These are phyloP conservation scores for Colletotrichum sansevieriae DNA, from an alignment of 2,329 filamentous ascomycete species.

Conservation along the genomic window DNA sequence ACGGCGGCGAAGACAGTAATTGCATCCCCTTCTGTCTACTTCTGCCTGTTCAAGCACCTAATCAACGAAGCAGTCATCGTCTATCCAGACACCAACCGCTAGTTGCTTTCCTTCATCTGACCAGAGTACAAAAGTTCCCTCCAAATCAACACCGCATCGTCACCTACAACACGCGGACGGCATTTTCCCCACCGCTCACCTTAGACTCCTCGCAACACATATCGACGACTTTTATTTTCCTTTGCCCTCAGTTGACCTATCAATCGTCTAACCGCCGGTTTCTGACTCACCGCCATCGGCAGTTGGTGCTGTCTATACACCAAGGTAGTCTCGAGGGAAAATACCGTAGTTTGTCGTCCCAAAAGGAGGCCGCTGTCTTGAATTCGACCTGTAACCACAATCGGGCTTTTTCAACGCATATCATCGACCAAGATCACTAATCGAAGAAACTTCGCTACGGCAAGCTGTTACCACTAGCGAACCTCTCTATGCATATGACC, in stretches of 20 bases:
- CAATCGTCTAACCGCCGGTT: too few relatives aligned
- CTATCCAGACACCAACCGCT: background rate
- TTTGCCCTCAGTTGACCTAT: too few relatives aligned
- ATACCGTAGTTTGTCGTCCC: background rate
- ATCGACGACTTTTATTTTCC: background rate
- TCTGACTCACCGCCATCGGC: too few relatives aligned
- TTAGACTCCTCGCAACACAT: background rate
- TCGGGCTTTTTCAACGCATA: background rate
- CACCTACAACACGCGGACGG: background rate
- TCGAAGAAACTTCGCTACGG: background rate
- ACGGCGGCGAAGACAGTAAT: background rate
- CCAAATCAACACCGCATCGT: slow-evolving; percentile 1
- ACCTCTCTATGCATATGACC: background rate
- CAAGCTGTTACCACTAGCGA: too few relatives aligned
- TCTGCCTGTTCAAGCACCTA: slow-evolving; percentile 4
- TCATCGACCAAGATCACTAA: slow-evolving; percentile 4
- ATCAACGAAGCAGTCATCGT: slow-evolving; percentile 9
- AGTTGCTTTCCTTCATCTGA: background rate
- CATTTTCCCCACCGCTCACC: background rate
- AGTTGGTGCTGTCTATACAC: too few relatives aligned
- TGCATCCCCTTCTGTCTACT: slow-evolving; percentile 5
- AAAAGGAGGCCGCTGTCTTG: background rate
- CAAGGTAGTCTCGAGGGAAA: too few relatives aligned
- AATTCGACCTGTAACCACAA: background rate
- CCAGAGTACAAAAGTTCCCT: background rate